Evolutionary conservation across 805 yeast species (phyloP).

Genomic region (Saturnispora serradocipensis): DNA sequence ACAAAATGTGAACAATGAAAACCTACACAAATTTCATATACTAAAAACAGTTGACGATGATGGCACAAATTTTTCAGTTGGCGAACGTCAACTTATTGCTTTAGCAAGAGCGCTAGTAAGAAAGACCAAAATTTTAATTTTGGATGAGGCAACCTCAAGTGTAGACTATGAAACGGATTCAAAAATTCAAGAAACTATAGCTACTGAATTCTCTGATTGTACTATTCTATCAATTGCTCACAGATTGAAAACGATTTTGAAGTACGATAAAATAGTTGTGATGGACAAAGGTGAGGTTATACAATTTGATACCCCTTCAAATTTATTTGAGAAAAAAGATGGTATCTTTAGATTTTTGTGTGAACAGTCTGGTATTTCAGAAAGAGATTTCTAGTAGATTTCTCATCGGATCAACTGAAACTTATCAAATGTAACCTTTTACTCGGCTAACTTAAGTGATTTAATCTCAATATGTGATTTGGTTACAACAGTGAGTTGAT

Average conservation of each 20-base stretch:
- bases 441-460: too few relatives aligned
- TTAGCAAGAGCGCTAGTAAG: slow-evolving; percentile 65
- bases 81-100: slow-evolving; percentile 63
- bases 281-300: slow-evolving; percentile 46
- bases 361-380: slow-evolving; percentile 35
- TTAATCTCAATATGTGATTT: too few relatives aligned
- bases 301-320: slow-evolving; percentile 47
- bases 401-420: too few relatives aligned
- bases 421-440: too few relatives aligned
- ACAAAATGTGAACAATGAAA: slow-evolving; percentile 25
- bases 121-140: slow-evolving; percentile 46
- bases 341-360: slow-evolving; percentile 47
- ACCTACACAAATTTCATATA: slow-evolving; percentile 51
- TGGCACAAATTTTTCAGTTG: slow-evolving; percentile 61
- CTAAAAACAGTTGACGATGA: slow-evolving; percentile 54
- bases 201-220: slow-evolving; percentile 47
- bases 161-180: slow-evolving; percentile 69
- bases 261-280: slow-evolving; percentile 51
- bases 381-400: neutral
- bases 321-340: slow-evolving; percentile 35
- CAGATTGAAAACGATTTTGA: slow-evolving; percentile 52
- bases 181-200: slow-evolving; percentile 52
- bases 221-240: slow-evolving; percentile 71
- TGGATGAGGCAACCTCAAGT: slow-evolving; percentile 73
- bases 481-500: too few relatives aligned